Base-by-base conservation (phyloP, 106 monocot genomes). In the Allium sativum region DNA sequence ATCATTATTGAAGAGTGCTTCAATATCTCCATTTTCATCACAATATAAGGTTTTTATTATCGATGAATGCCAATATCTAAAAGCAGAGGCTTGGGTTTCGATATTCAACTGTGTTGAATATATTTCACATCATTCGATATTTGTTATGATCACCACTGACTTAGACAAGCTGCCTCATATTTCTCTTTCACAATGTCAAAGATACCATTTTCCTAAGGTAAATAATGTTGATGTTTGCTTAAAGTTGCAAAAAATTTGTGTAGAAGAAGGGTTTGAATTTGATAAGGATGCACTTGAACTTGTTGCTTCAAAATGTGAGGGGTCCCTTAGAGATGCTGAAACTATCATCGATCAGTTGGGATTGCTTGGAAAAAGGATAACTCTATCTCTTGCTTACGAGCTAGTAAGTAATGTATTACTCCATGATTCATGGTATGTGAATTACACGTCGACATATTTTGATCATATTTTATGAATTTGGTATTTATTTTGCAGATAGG, bases 261-360 rank as follows among this genome's bases (percentile, higher is more conserved):
- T 76, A 45, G 80, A 84, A 59, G 96, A 96, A 68, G 69, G 68
- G 44, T 55, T 82, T 47, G 84, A 88, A 19, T 84, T 84, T 78
- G 96, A 96, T 8, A 76, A 66, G 44, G 84, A 82, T 55, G 90
- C 84, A 20, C 64, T 96, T 66, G 44, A 72, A 18, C 85, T 91
- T 51, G 74, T 96, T 68, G 87, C 96, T 59, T 47, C 45, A 40
- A 96, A 87, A 68, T 82, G 82, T 14, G 81, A 76, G 78, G 96
- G 96, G 65, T 91, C 91, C 20, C 82, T 91, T 65, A 73, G 90
- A 66, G 96, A 96, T 80, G 90, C 91, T 42, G 96, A 91, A 57
- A 87, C 67, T 44, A 78, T 80, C 80, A 84, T 96, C 52, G 96
- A 96, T 59, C 96, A 96, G 69, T 75, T 96, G 53, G 82, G 79